A percentile compares a stretch with the other conserved stretches of the same genome.
Evolutionary conservation across 1,284 basidiomycete species (phyloP).

Genomic region (Puccinia triticina): DNA sequence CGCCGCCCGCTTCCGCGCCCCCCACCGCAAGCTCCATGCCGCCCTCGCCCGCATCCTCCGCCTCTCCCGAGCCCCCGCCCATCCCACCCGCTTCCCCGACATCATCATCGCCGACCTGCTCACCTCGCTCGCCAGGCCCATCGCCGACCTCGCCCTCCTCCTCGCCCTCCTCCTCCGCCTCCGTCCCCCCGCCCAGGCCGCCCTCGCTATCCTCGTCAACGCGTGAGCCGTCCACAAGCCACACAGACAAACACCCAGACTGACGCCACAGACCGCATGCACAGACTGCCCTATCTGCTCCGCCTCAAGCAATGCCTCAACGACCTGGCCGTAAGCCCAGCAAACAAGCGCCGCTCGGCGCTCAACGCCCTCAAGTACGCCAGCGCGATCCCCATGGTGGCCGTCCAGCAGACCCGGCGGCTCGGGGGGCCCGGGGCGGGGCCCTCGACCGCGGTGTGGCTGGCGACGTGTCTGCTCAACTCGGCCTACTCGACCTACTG

Average conservation of each 20-base stretch:
- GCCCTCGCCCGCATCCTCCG: too few relatives aligned
- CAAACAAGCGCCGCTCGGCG: constrained; percentile 70
- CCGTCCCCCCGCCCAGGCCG: constrained; percentile 38
- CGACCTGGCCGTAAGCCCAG: constrained; percentile 69
- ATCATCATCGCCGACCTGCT: constrained; percentile 92
- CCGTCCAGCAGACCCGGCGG: too few relatives aligned
- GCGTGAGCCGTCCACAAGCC: too few relatives aligned
- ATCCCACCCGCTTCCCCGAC: constrained; percentile 73
- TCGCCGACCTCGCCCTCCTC: constrained; percentile 92
- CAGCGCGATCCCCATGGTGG: constrained; percentile 90
- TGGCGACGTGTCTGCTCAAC: constrained; percentile 73
- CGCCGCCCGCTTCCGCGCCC: too few relatives aligned
- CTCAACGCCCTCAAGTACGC: constrained; percentile 96
- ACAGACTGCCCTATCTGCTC: constrained; percentile 83
- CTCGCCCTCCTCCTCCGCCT: constrained; percentile 70
- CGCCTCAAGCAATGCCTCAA: constrained; percentile 90
- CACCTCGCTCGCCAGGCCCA: constrained; percentile 93
- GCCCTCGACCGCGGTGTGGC: not conserved
- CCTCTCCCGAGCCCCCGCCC: too few relatives aligned
- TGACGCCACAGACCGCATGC: not conserved
- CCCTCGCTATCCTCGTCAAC: constrained; percentile 23
- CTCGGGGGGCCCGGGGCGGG: not conserved
- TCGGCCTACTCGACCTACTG: constrained; percentile 98
- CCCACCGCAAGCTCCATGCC: too few relatives aligned
- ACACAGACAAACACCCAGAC: too few relatives aligned